phyloP scores from a whole-genome alignment of 169 alveolate species.

The Cryptosporidium parvum region DNA sequence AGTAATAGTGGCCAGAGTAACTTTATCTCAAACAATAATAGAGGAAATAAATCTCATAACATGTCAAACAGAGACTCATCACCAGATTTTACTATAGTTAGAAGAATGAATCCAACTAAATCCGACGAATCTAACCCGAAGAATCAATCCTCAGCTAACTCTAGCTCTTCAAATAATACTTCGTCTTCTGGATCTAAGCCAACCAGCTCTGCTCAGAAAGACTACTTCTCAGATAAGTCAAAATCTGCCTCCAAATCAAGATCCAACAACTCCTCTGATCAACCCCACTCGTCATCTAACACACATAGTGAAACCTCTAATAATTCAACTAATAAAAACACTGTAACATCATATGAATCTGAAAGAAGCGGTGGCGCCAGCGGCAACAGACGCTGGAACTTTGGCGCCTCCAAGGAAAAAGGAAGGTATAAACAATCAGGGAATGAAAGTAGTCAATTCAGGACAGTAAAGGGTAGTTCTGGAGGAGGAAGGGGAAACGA shows the following conservation, averaged over 20 bases:
- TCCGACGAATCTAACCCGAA: background rate
- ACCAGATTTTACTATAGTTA: conserved; percentile 65
- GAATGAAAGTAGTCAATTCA: background rate
- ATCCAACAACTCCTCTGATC: background rate
- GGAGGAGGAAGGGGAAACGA: background rate
- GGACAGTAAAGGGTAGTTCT: conserved; percentile 10
- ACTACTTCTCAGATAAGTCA: background rate
- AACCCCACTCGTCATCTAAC: conserved; percentile 7
- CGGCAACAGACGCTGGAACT: conserved; percentile 27
- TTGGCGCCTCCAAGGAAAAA: conserved; percentile 30
- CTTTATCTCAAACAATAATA: background rate
- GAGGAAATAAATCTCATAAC: background rate
- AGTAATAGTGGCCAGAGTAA: background rate
- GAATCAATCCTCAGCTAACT: background rate
- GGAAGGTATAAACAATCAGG: conserved; percentile 34
- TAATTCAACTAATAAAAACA: background rate
- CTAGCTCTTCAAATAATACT: background rate
- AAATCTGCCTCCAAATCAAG: background rate
- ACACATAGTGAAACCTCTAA: background rate
- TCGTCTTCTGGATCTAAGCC: conserved; percentile 1
- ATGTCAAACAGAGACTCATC: conserved; percentile 57
- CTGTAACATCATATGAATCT: background rate
- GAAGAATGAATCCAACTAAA: conserved; percentile 19
- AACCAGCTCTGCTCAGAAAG: background rate
- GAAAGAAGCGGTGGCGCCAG: background rate